Evolutionary conservation across 2,329 filamentous ascomycete genomes (phyloP).

Genomic region (Penicillium brevicompactum): DNA sequence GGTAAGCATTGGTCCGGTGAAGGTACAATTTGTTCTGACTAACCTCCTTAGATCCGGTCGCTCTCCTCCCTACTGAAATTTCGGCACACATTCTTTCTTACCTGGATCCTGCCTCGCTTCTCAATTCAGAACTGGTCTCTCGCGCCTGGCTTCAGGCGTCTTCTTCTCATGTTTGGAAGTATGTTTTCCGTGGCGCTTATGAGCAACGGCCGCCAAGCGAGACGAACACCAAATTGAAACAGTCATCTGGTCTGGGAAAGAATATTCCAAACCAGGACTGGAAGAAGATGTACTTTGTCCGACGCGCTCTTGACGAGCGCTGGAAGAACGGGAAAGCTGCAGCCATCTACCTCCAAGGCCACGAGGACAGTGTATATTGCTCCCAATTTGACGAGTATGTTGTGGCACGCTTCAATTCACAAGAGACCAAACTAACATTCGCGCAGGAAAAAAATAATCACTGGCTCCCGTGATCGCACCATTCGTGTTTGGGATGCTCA

Average conservation of each 20-base stretch:
- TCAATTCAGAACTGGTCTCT: conserved; percentile 59
- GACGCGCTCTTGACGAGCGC: conserved; percentile 71
- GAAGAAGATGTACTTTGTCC: conserved; percentile 80
- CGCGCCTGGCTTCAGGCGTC: conserved; percentile 59
- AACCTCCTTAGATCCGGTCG: conserved; percentile 53
- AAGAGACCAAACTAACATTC: conserved; percentile 36
- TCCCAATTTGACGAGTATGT: conserved; percentile 94
- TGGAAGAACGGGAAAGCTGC: conserved; percentile 80
- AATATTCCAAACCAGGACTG: conserved; percentile 70
- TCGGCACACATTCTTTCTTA: conserved; percentile 61
- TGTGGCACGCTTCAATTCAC: neutral
- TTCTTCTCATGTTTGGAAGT: conserved; percentile 63
- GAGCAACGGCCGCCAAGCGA: conserved; percentile 43
- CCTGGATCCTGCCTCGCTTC: conserved; percentile 60
- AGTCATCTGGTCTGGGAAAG: conserved; percentile 57
- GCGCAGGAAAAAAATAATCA: conserved; percentile 84
- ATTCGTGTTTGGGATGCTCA: conserved; percentile 96
- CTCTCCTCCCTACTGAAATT: conserved; percentile 60
- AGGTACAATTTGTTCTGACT: neutral
- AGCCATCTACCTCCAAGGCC: conserved; percentile 87
- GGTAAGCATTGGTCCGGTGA: conserved; percentile 26
- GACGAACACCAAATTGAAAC: conserved; percentile 48
- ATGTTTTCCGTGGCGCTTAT: conserved; percentile 61
- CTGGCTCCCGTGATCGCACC: conserved; percentile 91
- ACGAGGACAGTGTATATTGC: conserved; percentile 96